A percentile compares a stretch with the other conserved stretches of the same genome.
Conservation (phyloP, 768 basidiomycete species). For the Calocera viscosa region DNA sequence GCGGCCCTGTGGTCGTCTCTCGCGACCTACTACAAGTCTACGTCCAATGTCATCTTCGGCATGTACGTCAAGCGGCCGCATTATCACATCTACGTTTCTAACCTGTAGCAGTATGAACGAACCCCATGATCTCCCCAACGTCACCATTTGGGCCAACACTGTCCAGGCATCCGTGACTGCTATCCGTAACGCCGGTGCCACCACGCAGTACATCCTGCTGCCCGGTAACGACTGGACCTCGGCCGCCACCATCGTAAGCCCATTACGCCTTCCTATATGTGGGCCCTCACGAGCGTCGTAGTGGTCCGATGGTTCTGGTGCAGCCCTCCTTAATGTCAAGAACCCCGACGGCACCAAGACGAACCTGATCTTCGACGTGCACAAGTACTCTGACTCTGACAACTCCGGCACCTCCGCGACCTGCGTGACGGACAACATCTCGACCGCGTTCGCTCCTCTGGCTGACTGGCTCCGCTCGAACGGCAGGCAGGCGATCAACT, state of each 20-base stretch:
- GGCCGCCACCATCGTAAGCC: slow-evolving; percentile 34
- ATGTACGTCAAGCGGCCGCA: not conserved
- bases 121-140: slow-evolving; percentile 43
- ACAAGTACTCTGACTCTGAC: slow-evolving; percentile 49
- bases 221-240: slow-evolving; percentile 46
- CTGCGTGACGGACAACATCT: slow-evolving; percentile 43
- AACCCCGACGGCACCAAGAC: slow-evolving; percentile 19
- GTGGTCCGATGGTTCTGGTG: slow-evolving; percentile 4
- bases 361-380: slow-evolving; percentile 47
- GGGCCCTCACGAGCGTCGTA: slow-evolving; percentile 34
- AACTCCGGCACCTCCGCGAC: slow-evolving; percentile 35
- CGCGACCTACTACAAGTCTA: slow-evolving; percentile 36
- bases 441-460: slow-evolving; percentile 36
- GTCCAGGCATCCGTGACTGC: slow-evolving; percentile 52
- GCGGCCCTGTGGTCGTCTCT: slow-evolving; percentile 42
- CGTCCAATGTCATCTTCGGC: slow-evolving; percentile 28
- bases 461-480: slow-evolving; percentile 39
- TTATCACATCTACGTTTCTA: not conserved
- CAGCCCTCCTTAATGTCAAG: slow-evolving; percentile 15
- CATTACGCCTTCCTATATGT: slow-evolving; percentile 36
- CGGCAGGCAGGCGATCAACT: slow-evolving; percentile 43
- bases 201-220: slow-evolving; percentile 43
- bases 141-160: slow-evolving; percentile 37
- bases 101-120: slow-evolving; percentile 39
- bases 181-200: slow-evolving; percentile 46